Evolutionary conservation across 1,284 basidiomycete genomes (phyloP), one percentile per base, ranked within the genome.

Genomic region (Cutaneotrichosporon mucoides): DNA sequence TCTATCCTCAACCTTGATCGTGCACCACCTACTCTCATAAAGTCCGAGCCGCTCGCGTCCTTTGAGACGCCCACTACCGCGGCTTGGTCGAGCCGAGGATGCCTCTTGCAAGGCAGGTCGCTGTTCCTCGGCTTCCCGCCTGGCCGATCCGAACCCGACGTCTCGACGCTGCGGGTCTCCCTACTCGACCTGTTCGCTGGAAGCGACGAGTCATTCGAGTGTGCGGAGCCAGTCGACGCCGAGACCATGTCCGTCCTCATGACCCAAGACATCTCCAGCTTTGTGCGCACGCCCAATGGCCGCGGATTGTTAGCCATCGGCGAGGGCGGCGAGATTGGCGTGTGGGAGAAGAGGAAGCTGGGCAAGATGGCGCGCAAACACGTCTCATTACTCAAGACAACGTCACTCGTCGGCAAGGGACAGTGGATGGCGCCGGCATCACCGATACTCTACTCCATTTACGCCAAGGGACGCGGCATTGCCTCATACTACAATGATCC

Each of bases 1-100:
- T 88, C 88, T 5, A 83, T 92, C 53, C 82, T 86, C 47, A 92
- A 94, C 75, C 85, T 95, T 63, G 90, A 94, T 70, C 83, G 88
- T n/a, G 84, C 88, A 65, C 92, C 92, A 5, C 92, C 92, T 1
- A 92, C 91, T 1, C 80, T 94, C 7, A 81, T 94, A 40, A 85
- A 84, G 68, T 86, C 89, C 55, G 87, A 90, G 68, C 85, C 84
- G 4, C 77, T 92, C 12, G 84, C 88, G 35, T 83, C 86, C 60
- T 83, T 84, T 4, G 38, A 33, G 10, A 40, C 46, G 11, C 54
- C 53, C 10, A 40, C 59, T 11, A 24, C n/a, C 3, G 55, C 43
- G 8, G 36, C 37, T 6, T 56, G 54, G 51, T 59, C 80, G 76
- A 86, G 58, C 84, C 84, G 13, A 83, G 84, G 12, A 79, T 85